Conservation (phyloP, 2,329 filamentous ascomycete genomes). For the Fonsecaea nubica region DNA sequence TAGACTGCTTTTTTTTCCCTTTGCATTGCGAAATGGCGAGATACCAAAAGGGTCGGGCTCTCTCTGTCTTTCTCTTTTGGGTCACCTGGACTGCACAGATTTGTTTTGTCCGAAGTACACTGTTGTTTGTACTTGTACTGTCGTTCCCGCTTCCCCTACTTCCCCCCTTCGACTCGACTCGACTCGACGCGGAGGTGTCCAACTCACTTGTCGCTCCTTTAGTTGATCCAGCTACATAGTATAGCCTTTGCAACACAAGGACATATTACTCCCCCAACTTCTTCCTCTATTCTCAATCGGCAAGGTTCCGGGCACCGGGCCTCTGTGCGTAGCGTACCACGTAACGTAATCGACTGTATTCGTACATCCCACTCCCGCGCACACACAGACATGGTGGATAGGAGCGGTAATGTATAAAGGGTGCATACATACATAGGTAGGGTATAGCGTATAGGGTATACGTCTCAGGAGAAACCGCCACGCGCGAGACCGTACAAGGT, state of each 20-base stretch:
- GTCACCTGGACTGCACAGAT: slow-evolving; percentile 26
- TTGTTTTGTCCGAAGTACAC: slow-evolving; percentile 5
- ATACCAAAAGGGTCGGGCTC: background rate
- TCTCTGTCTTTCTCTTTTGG: background rate
- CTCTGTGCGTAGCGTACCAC: no score
- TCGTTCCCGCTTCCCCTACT: background rate
- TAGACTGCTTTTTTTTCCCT: slow-evolving; percentile 33
- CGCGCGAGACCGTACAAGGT: slow-evolving; percentile 30
- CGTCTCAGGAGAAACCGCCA: slow-evolving; percentile 27
- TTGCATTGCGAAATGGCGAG: slow-evolving; percentile 35
- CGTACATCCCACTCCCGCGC: no score
- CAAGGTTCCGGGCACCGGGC: no score
- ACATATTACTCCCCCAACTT: slow-evolving; percentile 5
- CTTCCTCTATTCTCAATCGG: background rate
- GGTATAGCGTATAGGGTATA: no score
- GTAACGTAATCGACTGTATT: no score
- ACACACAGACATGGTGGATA: no score
- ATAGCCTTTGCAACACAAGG: slow-evolving; percentile 22
- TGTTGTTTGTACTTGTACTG: slow-evolving; percentile 3
- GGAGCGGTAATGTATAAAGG: no score
- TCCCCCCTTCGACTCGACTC: background rate
- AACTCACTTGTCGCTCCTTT: slow-evolving; percentile 26
- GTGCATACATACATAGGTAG: no score
- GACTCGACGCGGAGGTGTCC: background rate
- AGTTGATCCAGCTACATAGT: slow-evolving; percentile 18